A percentile compares a stretch with the other conserved stretches of the same genome.
phyloP scores from a whole-genome alignment of 177 flowering plant species.

The Tripterygium wilfordii region DNA sequence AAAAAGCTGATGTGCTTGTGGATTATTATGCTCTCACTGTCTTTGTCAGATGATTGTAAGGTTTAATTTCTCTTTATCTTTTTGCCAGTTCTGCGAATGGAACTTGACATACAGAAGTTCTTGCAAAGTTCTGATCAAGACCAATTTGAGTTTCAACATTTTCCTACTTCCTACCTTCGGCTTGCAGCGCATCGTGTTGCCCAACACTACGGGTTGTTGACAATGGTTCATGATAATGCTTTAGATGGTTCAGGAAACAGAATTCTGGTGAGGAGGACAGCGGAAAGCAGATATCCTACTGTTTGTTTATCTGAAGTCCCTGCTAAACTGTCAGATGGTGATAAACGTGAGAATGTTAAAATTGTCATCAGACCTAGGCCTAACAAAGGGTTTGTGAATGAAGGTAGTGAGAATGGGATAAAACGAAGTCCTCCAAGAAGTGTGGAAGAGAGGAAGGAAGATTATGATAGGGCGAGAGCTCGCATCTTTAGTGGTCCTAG shows the following conservation, averaged over 20 bases:
- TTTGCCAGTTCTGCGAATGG: conserved; percentile 77
- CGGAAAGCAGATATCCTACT: conserved; percentile 60
- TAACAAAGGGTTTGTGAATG: conserved; percentile 28
- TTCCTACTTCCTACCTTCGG: conserved; percentile 85
- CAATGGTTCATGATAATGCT: conserved; percentile 57
- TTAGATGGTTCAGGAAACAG: conserved; percentile 59
- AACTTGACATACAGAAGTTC: conserved; percentile 80
- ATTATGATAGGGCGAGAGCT: conserved; percentile 90
- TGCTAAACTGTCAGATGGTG: conserved; percentile 55
- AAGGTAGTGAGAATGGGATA: conserved; percentile 28
- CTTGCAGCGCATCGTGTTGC: conserved; percentile 95
- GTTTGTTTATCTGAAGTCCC: conserved; percentile 71
- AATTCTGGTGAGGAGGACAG: conserved; percentile 59
- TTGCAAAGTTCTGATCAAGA: conserved; percentile 66
- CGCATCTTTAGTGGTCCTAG: conserved; percentile 69
- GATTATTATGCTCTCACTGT: not conserved
- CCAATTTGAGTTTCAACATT: conserved; percentile 81
- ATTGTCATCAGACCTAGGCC: conserved; percentile 66
- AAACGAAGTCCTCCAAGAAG: conserved; percentile 48
- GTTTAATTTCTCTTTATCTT: not conserved
- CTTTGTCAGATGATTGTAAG: not conserved
- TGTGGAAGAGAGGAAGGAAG: conserved; percentile 95
- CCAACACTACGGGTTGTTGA: conserved; percentile 79
- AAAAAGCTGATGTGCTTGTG: not conserved
- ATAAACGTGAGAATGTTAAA: conserved; percentile 53